phyloP scores from a whole-genome alignment of 2,329 filamentous ascomycete genomes.

The Albifimbria verrucaria region DNA sequence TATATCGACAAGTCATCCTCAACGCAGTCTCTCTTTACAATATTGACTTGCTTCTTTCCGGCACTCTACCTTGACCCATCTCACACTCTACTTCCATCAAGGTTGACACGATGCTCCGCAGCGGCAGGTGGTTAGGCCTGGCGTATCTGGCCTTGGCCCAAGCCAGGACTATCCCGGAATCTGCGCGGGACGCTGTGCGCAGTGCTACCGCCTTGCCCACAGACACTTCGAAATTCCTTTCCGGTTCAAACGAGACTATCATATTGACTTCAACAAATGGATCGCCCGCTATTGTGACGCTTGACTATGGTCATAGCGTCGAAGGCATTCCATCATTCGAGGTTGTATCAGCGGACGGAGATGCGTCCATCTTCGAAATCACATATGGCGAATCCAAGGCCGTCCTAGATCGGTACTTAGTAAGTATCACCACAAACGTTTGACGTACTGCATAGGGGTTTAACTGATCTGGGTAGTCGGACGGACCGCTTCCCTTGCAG shows the following conservation, averaged over 20 bases:
- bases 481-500: conserved; percentile 29
- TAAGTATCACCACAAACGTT: not conserved
- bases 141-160: too few species aligned
- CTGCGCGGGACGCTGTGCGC: not conserved
- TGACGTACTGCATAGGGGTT: not conserved
- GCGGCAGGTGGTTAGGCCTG: too few species aligned
- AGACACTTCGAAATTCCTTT: not conserved
- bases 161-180: too few species aligned
- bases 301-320: conserved; percentile 3
- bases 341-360: not conserved
- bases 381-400: conserved; percentile 4
- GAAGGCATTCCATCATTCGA: conserved; percentile 6
- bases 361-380: conserved; percentile 3
- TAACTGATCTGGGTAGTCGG: conserved; percentile 1
- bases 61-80: too few species aligned
- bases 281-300: not conserved
- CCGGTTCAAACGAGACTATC: not conserved
- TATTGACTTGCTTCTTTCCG: too few species aligned
- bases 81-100: too few species aligned
- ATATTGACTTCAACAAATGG: not conserved
- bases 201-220: not conserved
- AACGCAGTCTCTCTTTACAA: too few species aligned
- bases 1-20: too few species aligned
- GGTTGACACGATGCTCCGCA: too few species aligned
- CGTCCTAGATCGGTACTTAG: conserved; percentile 2